Conservation (phyloP, 805 yeast species). For the Candida taoyuanica region DNA sequence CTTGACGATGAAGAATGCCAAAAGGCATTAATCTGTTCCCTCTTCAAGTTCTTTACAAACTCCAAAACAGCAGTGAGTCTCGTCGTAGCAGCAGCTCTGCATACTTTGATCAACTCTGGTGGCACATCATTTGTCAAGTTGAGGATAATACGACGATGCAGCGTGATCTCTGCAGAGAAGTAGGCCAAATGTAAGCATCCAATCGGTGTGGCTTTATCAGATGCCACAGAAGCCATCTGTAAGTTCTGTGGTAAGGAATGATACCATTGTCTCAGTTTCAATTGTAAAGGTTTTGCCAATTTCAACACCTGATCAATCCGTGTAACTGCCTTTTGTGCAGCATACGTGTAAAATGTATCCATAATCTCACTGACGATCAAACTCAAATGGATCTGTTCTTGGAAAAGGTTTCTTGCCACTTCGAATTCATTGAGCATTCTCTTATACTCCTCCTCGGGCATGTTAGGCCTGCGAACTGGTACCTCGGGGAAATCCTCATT, state of each 20-base stretch:
- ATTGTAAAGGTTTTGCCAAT: slow-evolving; percentile 76
- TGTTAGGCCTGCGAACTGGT: slow-evolving; percentile 30
- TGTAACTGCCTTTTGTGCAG: slow-evolving; percentile 50
- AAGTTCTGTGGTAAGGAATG: slow-evolving; percentile 62
- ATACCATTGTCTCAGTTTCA: slow-evolving; percentile 70
- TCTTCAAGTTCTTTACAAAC: slow-evolving; percentile 55
- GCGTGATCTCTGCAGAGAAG: slow-evolving; percentile 82
- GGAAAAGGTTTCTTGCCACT: slow-evolving; percentile 65
- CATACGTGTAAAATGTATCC: slow-evolving; percentile 66
- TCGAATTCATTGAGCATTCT: slow-evolving; percentile 48
- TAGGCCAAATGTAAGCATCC: slow-evolving; percentile 81
- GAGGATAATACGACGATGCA: slow-evolving; percentile 74
- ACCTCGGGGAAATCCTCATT: slow-evolving; percentile 77
- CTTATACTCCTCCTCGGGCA: slow-evolving; percentile 21
- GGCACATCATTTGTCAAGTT: slow-evolving; percentile 43
- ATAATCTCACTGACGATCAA: slow-evolving; percentile 67
- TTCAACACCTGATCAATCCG: slow-evolving; percentile 66
- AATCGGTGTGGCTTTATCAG: slow-evolving; percentile 63
- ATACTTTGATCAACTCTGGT: slow-evolving; percentile 54
- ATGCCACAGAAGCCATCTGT: slow-evolving; percentile 55
- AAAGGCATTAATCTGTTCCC: slow-evolving; percentile 81
- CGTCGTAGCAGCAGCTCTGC: slow-evolving; percentile 82
- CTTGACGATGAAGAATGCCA: slow-evolving; percentile 85
- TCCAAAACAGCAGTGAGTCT: slow-evolving; percentile 66
- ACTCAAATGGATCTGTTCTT: slow-evolving; percentile 60